Evolutionary conservation across 192 early-diverging fungal genomes (phyloP).

Genomic region (Podila clonocystis): DNA sequence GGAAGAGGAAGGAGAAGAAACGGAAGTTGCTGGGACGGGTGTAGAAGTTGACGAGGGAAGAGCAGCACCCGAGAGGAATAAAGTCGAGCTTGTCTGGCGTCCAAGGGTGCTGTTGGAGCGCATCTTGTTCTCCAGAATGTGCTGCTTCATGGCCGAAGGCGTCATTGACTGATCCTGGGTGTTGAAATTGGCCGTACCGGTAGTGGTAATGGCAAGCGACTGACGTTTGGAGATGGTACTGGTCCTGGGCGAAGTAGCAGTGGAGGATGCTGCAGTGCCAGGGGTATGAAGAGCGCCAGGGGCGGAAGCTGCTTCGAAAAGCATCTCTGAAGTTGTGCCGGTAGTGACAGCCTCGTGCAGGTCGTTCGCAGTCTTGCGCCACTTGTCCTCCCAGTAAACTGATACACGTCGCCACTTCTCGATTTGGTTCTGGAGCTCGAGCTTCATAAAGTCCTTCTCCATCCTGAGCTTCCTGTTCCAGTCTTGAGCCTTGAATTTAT

Average conservation of each 20-base stretch:
- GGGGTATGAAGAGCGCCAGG: neutral
- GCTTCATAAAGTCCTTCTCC: slow-evolving; percentile 51
- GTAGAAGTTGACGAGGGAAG: neutral
- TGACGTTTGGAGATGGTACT: slow-evolving; percentile 25
- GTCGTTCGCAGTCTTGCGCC: slow-evolving; percentile 44
- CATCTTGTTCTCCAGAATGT: slow-evolving; percentile 41
- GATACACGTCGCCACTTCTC: slow-evolving; percentile 48
- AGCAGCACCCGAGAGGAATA: slow-evolving; percentile 3
- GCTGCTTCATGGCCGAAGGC: slow-evolving; percentile 43
- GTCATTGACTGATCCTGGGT: slow-evolving; percentile 20
- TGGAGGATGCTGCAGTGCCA: neutral
- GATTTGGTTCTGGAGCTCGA: slow-evolving; percentile 46
- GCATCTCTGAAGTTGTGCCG: slow-evolving; percentile 21
- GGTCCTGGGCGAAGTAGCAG: slow-evolving; percentile 11
- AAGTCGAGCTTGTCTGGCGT: slow-evolving; percentile 13
- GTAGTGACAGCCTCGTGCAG: slow-evolving; percentile 35
- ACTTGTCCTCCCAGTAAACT: slow-evolving; percentile 45
- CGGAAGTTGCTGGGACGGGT: slow-evolving; percentile 8
- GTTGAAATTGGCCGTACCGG: neutral
- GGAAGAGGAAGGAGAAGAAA: slow-evolving; percentile 14
- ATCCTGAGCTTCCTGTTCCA: slow-evolving; percentile 44
- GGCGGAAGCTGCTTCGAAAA: slow-evolving; percentile 23
- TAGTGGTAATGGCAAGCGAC: slow-evolving; percentile 29
- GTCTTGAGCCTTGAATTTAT: slow-evolving; percentile 35
- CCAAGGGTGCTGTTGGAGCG: neutral